phyloP scores from a whole-genome alignment of 129 eudicot species.

The Pulicaria dysenterica region DNA sequence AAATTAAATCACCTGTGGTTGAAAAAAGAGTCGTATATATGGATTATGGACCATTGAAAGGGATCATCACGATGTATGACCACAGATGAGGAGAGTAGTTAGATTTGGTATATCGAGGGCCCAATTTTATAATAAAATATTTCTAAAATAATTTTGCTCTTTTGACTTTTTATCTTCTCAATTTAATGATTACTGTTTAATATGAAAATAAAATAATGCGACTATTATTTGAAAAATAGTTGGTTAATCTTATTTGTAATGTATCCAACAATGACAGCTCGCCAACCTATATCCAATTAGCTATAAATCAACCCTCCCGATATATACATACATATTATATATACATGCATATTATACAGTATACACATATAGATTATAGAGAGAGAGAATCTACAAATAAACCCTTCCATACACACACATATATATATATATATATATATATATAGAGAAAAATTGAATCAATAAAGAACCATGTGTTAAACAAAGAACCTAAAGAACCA shows the following conservation, averaged over 20 bases:
- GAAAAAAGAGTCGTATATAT: background rate
- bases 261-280: slow-evolving; percentile 31
- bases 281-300: slow-evolving; percentile 21
- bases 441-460: too few relatives aligned
- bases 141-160: background rate
- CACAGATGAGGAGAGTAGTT: slow-evolving; percentile 34
- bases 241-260: slow-evolving; percentile 19
- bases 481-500: too few relatives aligned
- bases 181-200: background rate
- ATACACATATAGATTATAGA: too few relatives aligned
- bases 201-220: too few relatives aligned
- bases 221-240: slow-evolving; percentile 6
- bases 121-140: background rate
- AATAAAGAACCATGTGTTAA: too few relatives aligned
- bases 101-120: slow-evolving; percentile 28
- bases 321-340: too few relatives aligned
- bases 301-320: too few relatives aligned
- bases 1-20: background rate
- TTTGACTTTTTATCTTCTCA: slow-evolving; percentile 10
- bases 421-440: too few relatives aligned
- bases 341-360: too few relatives aligned
- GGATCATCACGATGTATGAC: slow-evolving; percentile 15
- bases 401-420: too few relatives aligned
- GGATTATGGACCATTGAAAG: background rate
- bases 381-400: too few relatives aligned